Percentiles rank a stretch among this genome's conserved stretches.
Evolutionary conservation across 352 stramenopile species (phyloP).

Genomic region (Pythium apleroticum): DNA sequence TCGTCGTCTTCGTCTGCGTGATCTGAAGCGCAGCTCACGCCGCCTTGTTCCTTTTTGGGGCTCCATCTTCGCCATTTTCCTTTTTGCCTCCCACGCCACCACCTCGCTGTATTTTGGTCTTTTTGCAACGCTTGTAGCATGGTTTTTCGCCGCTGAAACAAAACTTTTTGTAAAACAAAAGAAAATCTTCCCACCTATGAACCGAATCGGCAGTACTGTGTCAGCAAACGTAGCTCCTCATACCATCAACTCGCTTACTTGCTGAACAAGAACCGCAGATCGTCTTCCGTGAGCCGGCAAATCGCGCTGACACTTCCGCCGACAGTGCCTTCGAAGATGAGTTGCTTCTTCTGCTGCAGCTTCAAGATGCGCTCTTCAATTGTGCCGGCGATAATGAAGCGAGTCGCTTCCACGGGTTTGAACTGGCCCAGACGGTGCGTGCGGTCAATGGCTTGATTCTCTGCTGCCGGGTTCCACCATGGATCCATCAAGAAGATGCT

Average conservation of each 20-base stretch:
- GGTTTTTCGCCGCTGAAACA: slow-evolving; percentile 1
- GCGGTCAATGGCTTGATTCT: slow-evolving; percentile 95
- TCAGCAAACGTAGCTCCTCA: background rate
- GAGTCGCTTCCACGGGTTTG: slow-evolving; percentile 95
- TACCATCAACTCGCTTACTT: slow-evolving; percentile 11
- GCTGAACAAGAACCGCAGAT: slow-evolving; percentile 92
- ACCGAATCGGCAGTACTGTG: too few species aligned
- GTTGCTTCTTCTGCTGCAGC: slow-evolving; percentile 91
- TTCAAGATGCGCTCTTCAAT: slow-evolving; percentile 99
- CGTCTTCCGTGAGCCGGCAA: slow-evolving; percentile 91
- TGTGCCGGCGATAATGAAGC: slow-evolving; percentile 98
- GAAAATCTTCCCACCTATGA: background rate
- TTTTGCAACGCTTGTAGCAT: slow-evolving; percentile 27
- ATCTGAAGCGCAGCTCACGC: background rate
- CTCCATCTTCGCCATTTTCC: slow-evolving; percentile 6
- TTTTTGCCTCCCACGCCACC: slow-evolving; percentile 12
- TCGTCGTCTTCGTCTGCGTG: slow-evolving; percentile 9
- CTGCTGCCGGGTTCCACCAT: slow-evolving; percentile 98
- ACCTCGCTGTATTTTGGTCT: slow-evolving; percentile 16
- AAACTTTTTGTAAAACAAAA: slow-evolving; percentile 29
- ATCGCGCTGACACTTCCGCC: slow-evolving; percentile 90
- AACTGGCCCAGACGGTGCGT: slow-evolving; percentile 98
- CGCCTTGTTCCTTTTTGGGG: slow-evolving; percentile 16
- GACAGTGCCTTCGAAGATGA: slow-evolving; percentile 99
- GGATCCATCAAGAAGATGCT: slow-evolving; percentile 97